Base-by-base conservation (phyloP, 2,329 filamentous ascomycete genomes). In the Aspergillus phoenicis region DNA sequence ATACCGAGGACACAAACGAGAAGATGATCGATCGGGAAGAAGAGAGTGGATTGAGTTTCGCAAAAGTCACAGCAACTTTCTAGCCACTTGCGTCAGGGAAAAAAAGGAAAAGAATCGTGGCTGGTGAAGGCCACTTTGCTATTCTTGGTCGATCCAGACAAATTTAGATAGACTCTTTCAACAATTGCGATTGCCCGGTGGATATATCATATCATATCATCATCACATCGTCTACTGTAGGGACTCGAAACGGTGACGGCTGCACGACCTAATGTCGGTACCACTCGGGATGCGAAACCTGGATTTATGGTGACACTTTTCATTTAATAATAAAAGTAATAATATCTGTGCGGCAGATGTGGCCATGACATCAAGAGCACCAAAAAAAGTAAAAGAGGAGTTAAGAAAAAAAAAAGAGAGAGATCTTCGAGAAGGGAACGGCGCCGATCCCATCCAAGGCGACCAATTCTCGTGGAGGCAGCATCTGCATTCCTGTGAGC, bases 71-170 rank as follows among this genome's bases (percentile, higher is more conserved):
- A 56, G 55, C 28, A 30, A 30, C 28, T 30, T 30, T 36, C 33
- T 36, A 63, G 62, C 62, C 62, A 61, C 62, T 53, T 63, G 47
- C 47, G 53, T 57, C 53, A 54, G 51, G 57, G 52, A 53, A 26
- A 24, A 26, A 24, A 38, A 28, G 24, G 39, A 22, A 15, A 52
- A 11, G 26, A 17, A 22, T 24, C 17, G 59, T 61, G 59, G 59
- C 59, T 62, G 38, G 45, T 57, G 52, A 56, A 30, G 22, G 47
- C 3, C 24, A 22, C 41, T 45, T 49, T 28, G 13, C 24, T 28
- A 36, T 36, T 36, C 33, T 36, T 36, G 33, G 33, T 36, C 11
- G 33, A 36, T 36, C 33, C 33, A 36, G 11, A 36, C 33, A 36
- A 30, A 30, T 30, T 30, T 30, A 11, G 28, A 30, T 30, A 11